Conservation (phyloP, 2,329 filamentous ascomycete genomes). For the Magnaporthiopsis incrustans region DNA sequence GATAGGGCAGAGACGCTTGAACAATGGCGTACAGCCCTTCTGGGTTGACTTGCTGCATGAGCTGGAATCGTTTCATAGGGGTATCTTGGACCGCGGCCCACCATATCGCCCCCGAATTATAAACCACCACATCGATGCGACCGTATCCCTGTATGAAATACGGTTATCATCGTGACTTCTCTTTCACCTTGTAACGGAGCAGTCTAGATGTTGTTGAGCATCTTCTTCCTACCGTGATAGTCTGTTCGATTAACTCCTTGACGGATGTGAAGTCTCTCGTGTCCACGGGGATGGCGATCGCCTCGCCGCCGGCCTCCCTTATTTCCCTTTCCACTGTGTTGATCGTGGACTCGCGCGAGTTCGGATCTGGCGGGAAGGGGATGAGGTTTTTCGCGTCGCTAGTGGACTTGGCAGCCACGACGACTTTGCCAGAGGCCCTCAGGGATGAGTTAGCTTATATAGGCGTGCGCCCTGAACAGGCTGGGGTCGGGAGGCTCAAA, state of each 20-base stretch:
- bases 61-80: constrained; percentile 65
- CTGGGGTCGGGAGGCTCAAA: background rate
- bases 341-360: constrained; percentile 68
- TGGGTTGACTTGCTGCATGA: constrained; percentile 68
- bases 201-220: background rate
- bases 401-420: constrained; percentile 68
- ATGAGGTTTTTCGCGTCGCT: constrained; percentile 48
- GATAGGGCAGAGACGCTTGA: constrained; percentile 60
- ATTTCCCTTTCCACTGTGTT: constrained; percentile 75
- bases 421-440: constrained; percentile 39
- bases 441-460: background rate
- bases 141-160: constrained; percentile 38
- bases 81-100: constrained; percentile 70
- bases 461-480: background rate
- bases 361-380: constrained; percentile 68
- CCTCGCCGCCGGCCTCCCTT: constrained; percentile 50
- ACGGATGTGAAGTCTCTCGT: constrained; percentile 58
- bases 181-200: background rate
- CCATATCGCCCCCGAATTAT: constrained; percentile 82
- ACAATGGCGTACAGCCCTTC: constrained; percentile 69
- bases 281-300: constrained; percentile 62
- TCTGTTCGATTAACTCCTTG: constrained; percentile 48
- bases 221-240: constrained; percentile 32
- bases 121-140: constrained; percentile 65
- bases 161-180: background rate